Evolutionary conservation across 1,139 yeast genomes (phyloP).

Genomic region (Sugiyamaella xylanicola): DNA sequence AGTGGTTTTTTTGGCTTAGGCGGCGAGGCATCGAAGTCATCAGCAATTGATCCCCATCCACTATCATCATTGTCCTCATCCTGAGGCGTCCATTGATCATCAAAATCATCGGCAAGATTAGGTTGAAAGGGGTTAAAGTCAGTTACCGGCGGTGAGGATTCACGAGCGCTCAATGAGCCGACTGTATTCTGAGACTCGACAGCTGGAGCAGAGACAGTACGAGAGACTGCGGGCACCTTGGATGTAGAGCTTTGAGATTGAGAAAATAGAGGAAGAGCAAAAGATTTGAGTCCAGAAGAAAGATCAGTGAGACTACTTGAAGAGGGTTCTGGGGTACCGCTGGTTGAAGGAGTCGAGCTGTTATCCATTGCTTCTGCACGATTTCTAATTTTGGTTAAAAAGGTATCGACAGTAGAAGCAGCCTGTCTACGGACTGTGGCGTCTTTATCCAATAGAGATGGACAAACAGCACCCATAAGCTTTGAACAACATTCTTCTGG

Average conservation of each 20-base stretch:
- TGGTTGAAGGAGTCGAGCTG: no score
- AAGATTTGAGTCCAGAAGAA: not conserved
- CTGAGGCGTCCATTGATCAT: slow-evolving; percentile 19
- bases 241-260: no score
- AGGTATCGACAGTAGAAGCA: slow-evolving; percentile 61
- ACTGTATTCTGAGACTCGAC: not conserved
- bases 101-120: slow-evolving; percentile 8
- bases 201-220: slow-evolving; percentile 7
- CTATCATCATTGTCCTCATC: slow-evolving; percentile 22
- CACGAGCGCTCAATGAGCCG: not conserved
- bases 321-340: no score
- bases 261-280: slow-evolving; percentile 9
- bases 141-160: not conserved
- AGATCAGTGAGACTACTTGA: not conserved
- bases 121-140: slow-evolving; percentile 18
- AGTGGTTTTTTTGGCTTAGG: slow-evolving; percentile 4
- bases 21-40: slow-evolving; percentile 21
- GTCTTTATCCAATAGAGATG: slow-evolving; percentile 75
- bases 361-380: slow-evolving; percentile 55
- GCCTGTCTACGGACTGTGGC: slow-evolving; percentile 74
- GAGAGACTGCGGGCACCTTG: no score
- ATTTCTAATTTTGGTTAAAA: slow-evolving; percentile 62
- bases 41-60: slow-evolving; percentile 21
- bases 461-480: slow-evolving; percentile 83
- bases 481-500: slow-evolving; percentile 79